Conservation (phyloP, 2,329 filamentous ascomycete species). For the Nemania sp. region DNA sequence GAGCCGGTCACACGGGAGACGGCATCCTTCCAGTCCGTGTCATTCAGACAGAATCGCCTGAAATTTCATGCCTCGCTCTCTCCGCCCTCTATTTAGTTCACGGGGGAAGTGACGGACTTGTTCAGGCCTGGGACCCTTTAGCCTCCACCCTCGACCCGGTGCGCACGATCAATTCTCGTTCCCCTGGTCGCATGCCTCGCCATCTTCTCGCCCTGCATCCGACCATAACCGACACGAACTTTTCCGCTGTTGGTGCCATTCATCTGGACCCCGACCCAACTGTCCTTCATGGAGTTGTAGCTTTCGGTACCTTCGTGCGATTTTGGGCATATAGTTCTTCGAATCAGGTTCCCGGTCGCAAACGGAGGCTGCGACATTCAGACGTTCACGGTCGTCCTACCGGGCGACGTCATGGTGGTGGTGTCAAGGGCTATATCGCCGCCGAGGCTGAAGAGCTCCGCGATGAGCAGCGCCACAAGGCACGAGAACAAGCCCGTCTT, state of each 20-base stretch:
- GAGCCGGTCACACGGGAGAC: constrained; percentile 64
- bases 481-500: constrained; percentile 71
- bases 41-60: constrained; percentile 88
- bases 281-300: constrained; percentile 80
- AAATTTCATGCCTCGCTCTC: constrained; percentile 80
- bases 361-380: constrained; percentile 75
- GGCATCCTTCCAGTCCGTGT: constrained; percentile 72
- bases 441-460: constrained; percentile 84
- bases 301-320: constrained; percentile 82
- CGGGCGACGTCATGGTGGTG: constrained; percentile 63
- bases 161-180: constrained; percentile 83
- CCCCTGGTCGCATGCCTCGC: constrained; percentile 80
- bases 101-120: constrained; percentile 91
- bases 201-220: constrained; percentile 61
- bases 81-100: constrained; percentile 88
- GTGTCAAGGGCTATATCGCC: constrained; percentile 80
- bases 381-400: constrained; percentile 58
- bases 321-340: constrained; percentile 95
- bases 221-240: constrained; percentile 70
- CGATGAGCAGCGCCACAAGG: constrained; percentile 68
- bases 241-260: constrained; percentile 82
- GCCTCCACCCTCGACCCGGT: constrained; percentile 78
- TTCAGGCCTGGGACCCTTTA: constrained; percentile 96
- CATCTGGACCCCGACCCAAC: constrained; percentile 87
- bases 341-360: constrained; percentile 74